Evolutionary conservation across 176 grass and related monocot genomes (phyloP), one percentile per base, ranked within the genome.

Genomic region (Cocos nucifera): DNA sequence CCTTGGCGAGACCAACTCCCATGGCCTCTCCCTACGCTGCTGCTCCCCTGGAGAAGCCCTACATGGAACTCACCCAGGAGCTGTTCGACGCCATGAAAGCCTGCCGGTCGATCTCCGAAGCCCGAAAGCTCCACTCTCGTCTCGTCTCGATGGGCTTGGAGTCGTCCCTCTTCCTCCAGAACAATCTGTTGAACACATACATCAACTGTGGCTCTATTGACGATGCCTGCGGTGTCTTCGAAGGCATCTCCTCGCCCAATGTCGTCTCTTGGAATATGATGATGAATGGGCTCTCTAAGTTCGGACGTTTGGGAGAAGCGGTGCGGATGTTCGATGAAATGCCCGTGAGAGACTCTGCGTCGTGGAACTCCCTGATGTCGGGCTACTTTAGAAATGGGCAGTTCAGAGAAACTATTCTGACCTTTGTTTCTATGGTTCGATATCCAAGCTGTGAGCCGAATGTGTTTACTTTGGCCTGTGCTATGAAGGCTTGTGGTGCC

Each of bases 311-410:
- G 69, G 19, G 27, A 32, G 78, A 84, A 3, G 92, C 87, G 3
- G 81, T 22, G 5, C 70, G 85, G 51, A 15, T 97, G 84, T 97
- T 97, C 62, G 92, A 75, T 39, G 80, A 83, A 88, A 97, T 97
- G 87, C 78, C 78, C 0, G 64, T 59, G 2, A 76, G 87, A 4
- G 87, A 97, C 65, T 63, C 78, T 19, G 70, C 78, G 17, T 87
- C 92, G 4, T 97, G 92, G 92, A 97, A 97, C 67, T 88, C 92
- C 0, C 70, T 97, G 65, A 82, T 97, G 87, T 84, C 73, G 4
- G 81, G 75, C 14, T 97, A 91, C 69, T 84, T 76, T 79, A 83
- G 77, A 59, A 56, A 80, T 35, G 52, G 66, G 0, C 67, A 54
- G 69, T 77, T 77, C 14, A 6, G 54, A 14, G 52, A 65, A 51